Base-by-base conservation (phyloP, 2,329 filamentous ascomycete species). In the Exserohilum rostratum region DNA sequence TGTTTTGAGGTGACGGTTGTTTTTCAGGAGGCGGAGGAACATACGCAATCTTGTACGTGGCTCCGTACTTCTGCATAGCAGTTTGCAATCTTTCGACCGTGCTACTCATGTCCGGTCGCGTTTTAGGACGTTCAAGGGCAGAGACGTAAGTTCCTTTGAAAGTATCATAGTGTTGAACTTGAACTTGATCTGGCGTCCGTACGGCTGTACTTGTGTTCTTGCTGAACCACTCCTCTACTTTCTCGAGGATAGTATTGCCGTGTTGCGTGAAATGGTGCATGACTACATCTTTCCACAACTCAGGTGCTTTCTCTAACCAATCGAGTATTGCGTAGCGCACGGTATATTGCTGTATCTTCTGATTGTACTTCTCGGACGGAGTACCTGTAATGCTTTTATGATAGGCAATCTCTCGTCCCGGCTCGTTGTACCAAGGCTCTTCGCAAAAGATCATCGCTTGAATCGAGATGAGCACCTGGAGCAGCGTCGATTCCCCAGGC, bases 371-470 rank as follows among this genome's bases (percentile, higher is more conserved):
- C 5, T 59, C 55, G 6, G 67, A 67, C 18, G n/a, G 52, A 15
- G 5, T 34, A 10, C 30, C 29, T 15, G 39, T 30, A 53, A 10
- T 3, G 10, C 37, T 22, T 11, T 10, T 11, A 2, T 33, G 22
- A 22, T 58, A 57, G 6, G 25, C 39, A 20, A 18, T 74, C 11
- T 71, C 66, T 11, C 58, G 46, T 2, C 77, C 79, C 0, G 84
- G 83, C 65, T 86, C 82, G 64, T 85, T 86, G 73, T 78, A 81
- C 65, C 74, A 82, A 1, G 83, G 84, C 44, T 82, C 61, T 13
- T 80, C 78, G 58, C 78, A 82, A 43, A 86, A 77, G 17, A 86
- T 79, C 83, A 86, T 84, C 27, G 78, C 76, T 61, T 86, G 84
- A 46, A 86, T 82, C 25, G 80, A 83, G n/a, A 85, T 77, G 10